Conservation (phyloP, 2,329 filamentous ascomycete species). For the Diaporthe citriasiana region DNA sequence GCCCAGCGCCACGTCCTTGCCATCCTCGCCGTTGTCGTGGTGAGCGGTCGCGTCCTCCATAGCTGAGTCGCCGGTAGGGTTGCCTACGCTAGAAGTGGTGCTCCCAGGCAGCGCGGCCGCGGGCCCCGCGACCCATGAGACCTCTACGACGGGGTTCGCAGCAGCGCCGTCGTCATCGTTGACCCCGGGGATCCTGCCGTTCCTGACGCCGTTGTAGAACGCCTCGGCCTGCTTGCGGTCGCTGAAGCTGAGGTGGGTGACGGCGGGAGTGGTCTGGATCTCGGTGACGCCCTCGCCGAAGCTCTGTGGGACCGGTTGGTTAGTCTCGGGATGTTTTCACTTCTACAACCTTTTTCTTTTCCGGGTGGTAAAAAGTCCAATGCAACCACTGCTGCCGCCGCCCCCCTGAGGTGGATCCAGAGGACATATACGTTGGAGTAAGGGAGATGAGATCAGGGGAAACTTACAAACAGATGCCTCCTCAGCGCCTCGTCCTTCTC, state of each 20-base stretch:
- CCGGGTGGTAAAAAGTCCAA: not conserved
- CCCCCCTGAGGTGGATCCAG: too few relatives aligned
- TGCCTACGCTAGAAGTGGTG: conserved; percentile 40
- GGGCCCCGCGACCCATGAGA: conserved; percentile 70
- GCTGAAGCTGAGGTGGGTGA: conserved; percentile 73
- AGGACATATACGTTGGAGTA: too few relatives aligned
- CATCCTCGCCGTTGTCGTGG: conserved; percentile 45
- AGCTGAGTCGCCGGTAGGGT: conserved; percentile 33
- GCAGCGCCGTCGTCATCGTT: conserved; percentile 70
- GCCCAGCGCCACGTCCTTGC: conserved; percentile 37
- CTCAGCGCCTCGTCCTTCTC: conserved; percentile 78
- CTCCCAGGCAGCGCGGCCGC: conserved; percentile 45
- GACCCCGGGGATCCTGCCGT: conserved; percentile 72
- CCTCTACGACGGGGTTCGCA: conserved; percentile 65
- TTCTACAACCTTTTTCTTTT: too few relatives aligned
- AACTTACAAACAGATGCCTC: conserved; percentile 78
- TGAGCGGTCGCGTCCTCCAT: not conserved
- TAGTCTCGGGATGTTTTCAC: conserved; percentile 44
- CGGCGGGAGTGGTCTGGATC: conserved; percentile 62
- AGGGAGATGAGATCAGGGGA: conserved; percentile 34
- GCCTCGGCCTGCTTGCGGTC: conserved; percentile 80
- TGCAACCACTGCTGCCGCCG: too few relatives aligned
- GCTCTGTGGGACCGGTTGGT: conserved; percentile 57
- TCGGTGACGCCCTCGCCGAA: conserved; percentile 72
- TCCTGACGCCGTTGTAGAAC: conserved; percentile 71